phyloP scores from a whole-genome alignment of 2,329 filamentous ascomycete genomes.

The Cytospora chrysosperma region DNA sequence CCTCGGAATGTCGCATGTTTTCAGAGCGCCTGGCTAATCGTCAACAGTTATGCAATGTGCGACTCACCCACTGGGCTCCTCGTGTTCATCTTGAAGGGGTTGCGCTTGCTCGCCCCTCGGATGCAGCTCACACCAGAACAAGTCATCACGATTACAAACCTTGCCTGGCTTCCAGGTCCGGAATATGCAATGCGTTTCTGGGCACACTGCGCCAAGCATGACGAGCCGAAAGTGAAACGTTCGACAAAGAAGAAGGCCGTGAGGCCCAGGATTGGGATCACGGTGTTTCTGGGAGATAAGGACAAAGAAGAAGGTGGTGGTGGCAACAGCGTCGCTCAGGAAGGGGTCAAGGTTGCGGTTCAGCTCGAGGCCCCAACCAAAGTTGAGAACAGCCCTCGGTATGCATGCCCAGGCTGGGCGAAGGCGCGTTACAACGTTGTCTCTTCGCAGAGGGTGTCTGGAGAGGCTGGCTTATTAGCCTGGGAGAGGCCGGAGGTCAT shows the following conservation, averaged over 20 bases:
- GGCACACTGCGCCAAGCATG: slow-evolving; percentile 44
- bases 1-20: background rate
- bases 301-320: slow-evolving; percentile 22
- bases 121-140: slow-evolving; percentile 49
- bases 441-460: slow-evolving; percentile 39
- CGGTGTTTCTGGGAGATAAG: slow-evolving; percentile 44
- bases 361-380: slow-evolving; percentile 21
- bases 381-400: slow-evolving; percentile 27
- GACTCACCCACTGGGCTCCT: slow-evolving; percentile 61
- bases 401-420: slow-evolving; percentile 51
- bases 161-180: slow-evolving; percentile 66
- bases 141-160: slow-evolving; percentile 58
- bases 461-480: slow-evolving; percentile 45
- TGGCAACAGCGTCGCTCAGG: slow-evolving; percentile 19
- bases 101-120: slow-evolving; percentile 42
- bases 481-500: slow-evolving; percentile 51
- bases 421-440: slow-evolving; percentile 44
- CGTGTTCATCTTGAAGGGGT: slow-evolving; percentile 50
- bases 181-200: slow-evolving; percentile 60
- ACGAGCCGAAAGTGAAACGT: slow-evolving; percentile 31
- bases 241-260: slow-evolving; percentile 5
- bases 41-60: slow-evolving; percentile 53
- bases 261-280: slow-evolving; percentile 46
- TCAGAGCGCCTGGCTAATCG: background rate
- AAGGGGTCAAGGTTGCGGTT: slow-evolving; percentile 28